Percentiles rank a stretch among this genome's conserved stretches.
These are phyloP conservation scores for Camelina hispida DNA, from an alignment of 345 rosid species.

Conservation along the genomic window DNA sequence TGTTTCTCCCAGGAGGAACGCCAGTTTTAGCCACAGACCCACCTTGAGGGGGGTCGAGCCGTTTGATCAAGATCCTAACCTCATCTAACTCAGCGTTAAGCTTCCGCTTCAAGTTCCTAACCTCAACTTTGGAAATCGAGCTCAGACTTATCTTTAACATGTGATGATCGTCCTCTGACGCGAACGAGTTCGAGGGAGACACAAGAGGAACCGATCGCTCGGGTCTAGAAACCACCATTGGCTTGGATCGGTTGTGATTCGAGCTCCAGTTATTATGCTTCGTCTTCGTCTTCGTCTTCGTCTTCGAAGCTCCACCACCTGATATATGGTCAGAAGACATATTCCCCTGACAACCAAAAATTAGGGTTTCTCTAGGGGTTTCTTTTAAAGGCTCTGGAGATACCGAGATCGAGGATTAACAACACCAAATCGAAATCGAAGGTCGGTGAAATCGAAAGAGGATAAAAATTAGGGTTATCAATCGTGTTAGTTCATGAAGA, in stretches of 20 bases:
- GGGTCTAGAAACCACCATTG: constrained; percentile 25
- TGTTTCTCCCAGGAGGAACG: constrained; percentile 32
- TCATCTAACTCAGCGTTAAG: constrained; percentile 34
- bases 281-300: constrained; percentile 17
- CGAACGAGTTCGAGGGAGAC: constrained; percentile 33
- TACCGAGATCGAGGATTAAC: not conserved
- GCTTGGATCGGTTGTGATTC: constrained; percentile 38
- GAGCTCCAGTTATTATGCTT: constrained; percentile 30
- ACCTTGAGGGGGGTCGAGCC: constrained; percentile 27
- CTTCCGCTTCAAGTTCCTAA: constrained; percentile 40
- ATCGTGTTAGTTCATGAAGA: constrained; percentile 23
- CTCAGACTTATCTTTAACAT: constrained; percentile 36
- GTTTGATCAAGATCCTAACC: constrained; percentile 44
- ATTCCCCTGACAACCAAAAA: constrained; percentile 19
- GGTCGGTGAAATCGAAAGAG: constrained; percentile 15
- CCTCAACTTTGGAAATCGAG: constrained; percentile 43
- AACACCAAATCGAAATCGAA: constrained; percentile 12
- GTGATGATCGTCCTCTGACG: constrained; percentile 34
- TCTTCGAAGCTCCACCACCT: constrained; percentile 37
- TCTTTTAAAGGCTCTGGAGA: not conserved
- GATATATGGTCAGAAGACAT: constrained; percentile 36
- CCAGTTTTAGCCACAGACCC: constrained; percentile 24
- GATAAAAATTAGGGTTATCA: constrained; percentile 3
- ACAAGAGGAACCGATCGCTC: constrained; percentile 24
- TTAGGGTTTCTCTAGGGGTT: constrained; percentile 28